Conservation (phyloP, 2,329 filamentous ascomycete species). For the Colletotrichum somersetense region DNA sequence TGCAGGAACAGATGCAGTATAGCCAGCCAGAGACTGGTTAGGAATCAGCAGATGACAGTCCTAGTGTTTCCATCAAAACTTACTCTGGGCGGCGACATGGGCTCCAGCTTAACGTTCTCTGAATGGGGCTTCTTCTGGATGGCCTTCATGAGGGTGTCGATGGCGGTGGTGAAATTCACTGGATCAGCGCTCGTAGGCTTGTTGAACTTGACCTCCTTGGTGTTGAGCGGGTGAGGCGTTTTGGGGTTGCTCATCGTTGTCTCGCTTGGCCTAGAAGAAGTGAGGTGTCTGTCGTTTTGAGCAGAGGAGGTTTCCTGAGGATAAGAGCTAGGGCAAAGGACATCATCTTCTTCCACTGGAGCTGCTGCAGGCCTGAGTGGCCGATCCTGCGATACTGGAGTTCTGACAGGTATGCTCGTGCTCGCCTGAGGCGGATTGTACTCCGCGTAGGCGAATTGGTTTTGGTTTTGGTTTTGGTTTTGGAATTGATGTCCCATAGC, state of each 20-base stretch:
- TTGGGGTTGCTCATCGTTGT: constrained; percentile 31
- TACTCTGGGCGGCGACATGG: too few relatives aligned
- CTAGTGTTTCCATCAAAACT: too few relatives aligned
- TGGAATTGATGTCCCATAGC: constrained; percentile 57
- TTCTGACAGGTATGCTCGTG: too few relatives aligned
- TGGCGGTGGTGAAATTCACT: constrained; percentile 80
- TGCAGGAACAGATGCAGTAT: too few relatives aligned
- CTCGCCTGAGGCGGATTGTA: constrained; percentile 54
- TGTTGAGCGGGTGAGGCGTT: constrained; percentile 43
- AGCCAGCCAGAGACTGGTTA: too few relatives aligned
- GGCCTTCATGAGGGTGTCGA: constrained; percentile 89
- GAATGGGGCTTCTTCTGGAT: constrained; percentile 88
- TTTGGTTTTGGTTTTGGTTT: too few relatives aligned
- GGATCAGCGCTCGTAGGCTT: constrained; percentile 61
- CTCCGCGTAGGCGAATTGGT: constrained; percentile 58
- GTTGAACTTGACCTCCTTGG: constrained; percentile 60
- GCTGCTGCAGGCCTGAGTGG: too few relatives aligned
- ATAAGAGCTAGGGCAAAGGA: constrained; percentile 32
- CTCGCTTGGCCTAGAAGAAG: constrained; percentile 38
- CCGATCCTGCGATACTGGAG: too few relatives aligned
- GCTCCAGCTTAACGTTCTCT: constrained; percentile 51
- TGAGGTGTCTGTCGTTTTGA: constrained; percentile 30
- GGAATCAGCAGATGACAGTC: too few relatives aligned
- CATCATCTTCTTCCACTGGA: too few relatives aligned
- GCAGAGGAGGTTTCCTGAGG: constrained; percentile 24